Evolutionary conservation across 345 rosid genomes (phyloP).

Genomic region (Physaria fendleri): DNA sequence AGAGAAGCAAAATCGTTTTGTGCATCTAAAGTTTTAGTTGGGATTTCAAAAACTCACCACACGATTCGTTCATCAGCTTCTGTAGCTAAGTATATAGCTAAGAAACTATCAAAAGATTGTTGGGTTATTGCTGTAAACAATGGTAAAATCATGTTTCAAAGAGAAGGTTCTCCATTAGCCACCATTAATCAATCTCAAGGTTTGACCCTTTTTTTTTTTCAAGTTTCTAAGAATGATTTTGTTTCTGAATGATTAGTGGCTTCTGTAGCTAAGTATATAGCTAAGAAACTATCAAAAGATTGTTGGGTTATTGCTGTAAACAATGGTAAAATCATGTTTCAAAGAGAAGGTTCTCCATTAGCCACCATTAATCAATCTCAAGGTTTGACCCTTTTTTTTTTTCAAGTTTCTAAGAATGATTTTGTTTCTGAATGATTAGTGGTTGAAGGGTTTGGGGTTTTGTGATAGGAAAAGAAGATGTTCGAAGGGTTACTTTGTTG

Average conservation of each 20-base stretch:
- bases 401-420: not conserved
- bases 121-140: slow-evolving; percentile 66
- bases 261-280: too few species aligned
- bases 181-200: slow-evolving; percentile 37
- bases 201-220: too few species aligned
- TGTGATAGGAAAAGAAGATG: slow-evolving; percentile 45
- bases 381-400: too few species aligned
- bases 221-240: too few species aligned
- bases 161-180: slow-evolving; percentile 45
- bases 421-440: not conserved
- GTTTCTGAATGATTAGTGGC: too few species aligned
- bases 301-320: too few species aligned
- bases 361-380: too few species aligned
- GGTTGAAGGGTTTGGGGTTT: not conserved
- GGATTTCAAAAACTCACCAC: slow-evolving; percentile 43
- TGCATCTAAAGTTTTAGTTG: slow-evolving; percentile 64
- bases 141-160: slow-evolving; percentile 65
- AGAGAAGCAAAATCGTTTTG: slow-evolving; percentile 63
- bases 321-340: too few species aligned
- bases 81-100: slow-evolving; percentile 81
- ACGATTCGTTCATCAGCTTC: slow-evolving; percentile 56
- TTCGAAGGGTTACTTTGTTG: slow-evolving; percentile 41
- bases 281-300: too few species aligned
- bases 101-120: slow-evolving; percentile 50
- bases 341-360: too few species aligned